These are phyloP conservation scores for Colletotrichum karsti DNA, from an alignment of 2,329 filamentous ascomycete genomes.

Conservation along the genomic window DNA sequence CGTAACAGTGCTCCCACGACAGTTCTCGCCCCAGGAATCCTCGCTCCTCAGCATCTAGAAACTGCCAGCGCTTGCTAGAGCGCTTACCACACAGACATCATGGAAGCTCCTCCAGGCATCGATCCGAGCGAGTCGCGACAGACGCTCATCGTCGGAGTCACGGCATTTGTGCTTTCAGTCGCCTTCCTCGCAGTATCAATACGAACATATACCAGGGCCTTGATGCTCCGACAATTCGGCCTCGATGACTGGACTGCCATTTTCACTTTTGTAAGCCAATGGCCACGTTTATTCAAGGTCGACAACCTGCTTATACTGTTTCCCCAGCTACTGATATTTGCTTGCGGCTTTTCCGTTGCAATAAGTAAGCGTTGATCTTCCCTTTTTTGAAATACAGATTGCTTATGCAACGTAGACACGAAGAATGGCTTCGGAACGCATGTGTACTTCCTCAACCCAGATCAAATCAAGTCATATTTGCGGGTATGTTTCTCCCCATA, in stretches of 20 bases:
- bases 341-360: constrained; percentile 10
- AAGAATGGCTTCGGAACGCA: constrained; percentile 32
- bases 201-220: constrained; percentile 33
- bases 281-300: background rate
- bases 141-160: background rate
- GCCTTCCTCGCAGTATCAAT: constrained; percentile 15
- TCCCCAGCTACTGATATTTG: constrained; percentile 8
- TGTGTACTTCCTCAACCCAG: background rate
- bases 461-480: constrained; percentile 18
- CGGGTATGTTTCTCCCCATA: background rate
- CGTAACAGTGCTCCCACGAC: background rate
- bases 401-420: constrained; percentile 1
- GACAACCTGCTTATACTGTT: background rate
- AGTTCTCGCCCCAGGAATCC: background rate
- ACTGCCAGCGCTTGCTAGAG: background rate
- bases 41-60: background rate
- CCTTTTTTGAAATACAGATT: background rate
- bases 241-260: constrained; percentile 36
- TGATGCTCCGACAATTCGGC: constrained; percentile 36
- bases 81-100: background rate
- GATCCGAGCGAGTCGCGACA: background rate
- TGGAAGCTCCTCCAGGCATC: constrained; percentile 25
- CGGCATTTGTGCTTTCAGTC: background rate
- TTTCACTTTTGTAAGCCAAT: constrained; percentile 32
- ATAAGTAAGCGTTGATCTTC: constrained; percentile 4